Evolutionary conservation across 306 rosid genomes (phyloP), one percentile per base, ranked within the genome.

Genomic region (Cicer cuneatum): DNA sequence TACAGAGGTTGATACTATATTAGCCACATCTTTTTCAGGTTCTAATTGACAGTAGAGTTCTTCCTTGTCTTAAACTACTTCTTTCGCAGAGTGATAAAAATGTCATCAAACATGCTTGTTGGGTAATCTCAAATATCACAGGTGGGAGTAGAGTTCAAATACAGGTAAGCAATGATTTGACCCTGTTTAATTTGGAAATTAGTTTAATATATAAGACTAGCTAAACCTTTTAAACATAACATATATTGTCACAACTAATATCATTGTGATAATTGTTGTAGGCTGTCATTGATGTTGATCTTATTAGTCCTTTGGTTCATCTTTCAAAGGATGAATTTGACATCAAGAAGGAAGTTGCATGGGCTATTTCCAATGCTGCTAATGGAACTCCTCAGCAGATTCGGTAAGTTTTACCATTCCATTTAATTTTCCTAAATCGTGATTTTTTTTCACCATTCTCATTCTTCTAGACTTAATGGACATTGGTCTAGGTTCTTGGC

Each of bases 91-190:
- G 89, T 64, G 91, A 93, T 66, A 89, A 87, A 79, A 83, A 91
- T 85, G 89, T 93, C 76, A 85, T 90, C 87, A 87, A 87, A 79
- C 96, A 93, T 83, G 96, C 92, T n/a, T 90, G 97, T 84, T 93
- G 96, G 96, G 85, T 91, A 56, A 80, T 93, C 73, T 89, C 98
- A 5, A 93, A 93, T 78, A 90, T 93, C 80, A 88, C 98, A 40
- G 97, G 4, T 29, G 33, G 97, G 70, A 86, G 85, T 89, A 90
- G 83, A 79, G 89, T 82, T 37, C 98, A 93, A 80, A 88, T 89
- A 80, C 93, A 91, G 97, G 98, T 93, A 58, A 29, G 16, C 65
- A 58, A 29, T 58, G 65, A 2, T 58, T 24, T 58, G 4, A 1
- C 8, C 16, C 4, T 58, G 38, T 4, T 10, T 54, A 16, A 52